Conservation (phyloP, 176 grass and related monocot genomes). For the Tuctoria greenei region DNA sequence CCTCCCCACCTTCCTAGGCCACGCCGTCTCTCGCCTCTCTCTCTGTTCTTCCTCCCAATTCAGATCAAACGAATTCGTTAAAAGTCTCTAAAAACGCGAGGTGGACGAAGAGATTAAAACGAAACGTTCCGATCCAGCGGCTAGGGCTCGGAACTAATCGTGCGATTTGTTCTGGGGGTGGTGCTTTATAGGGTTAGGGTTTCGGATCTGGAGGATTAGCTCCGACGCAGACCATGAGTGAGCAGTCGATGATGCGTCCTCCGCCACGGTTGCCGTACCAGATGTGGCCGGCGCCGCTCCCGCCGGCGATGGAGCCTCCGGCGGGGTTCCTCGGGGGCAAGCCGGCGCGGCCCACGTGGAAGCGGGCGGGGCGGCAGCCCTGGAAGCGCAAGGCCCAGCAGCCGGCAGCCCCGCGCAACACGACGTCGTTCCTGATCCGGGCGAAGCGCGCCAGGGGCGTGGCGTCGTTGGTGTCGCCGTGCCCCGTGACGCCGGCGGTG, state of each 20-base stretch:
- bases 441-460: constrained; percentile 82
- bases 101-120: constrained; percentile 41
- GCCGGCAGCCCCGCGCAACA: constrained; percentile 81
- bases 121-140: constrained; percentile 41
- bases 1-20: not conserved
- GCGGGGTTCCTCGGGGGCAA: constrained; percentile 22
- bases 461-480: constrained; percentile 80
- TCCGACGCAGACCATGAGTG: constrained; percentile 52
- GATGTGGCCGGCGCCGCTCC: constrained; percentile 22
- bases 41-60: constrained; percentile 17
- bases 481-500: constrained; percentile 83
- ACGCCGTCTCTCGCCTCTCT: constrained; percentile 20
- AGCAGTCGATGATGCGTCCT: constrained; percentile 80
- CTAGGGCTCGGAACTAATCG: constrained; percentile 15
- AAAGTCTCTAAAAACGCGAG: constrained; percentile 44
- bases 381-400: constrained; percentile 25
- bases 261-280: constrained; percentile 48
- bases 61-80: constrained; percentile 51
- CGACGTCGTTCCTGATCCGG: constrained; percentile 88
- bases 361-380: constrained; percentile 33
- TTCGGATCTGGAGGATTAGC: constrained; percentile 57
- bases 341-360: constrained; percentile 40
- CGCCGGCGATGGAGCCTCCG: constrained; percentile 30
- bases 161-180: constrained; percentile 17
- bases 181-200: constrained; percentile 57